phyloP scores from a whole-genome alignment of 2,329 filamentous ascomycete genomes.

The Fusarium decemcellulare region DNA sequence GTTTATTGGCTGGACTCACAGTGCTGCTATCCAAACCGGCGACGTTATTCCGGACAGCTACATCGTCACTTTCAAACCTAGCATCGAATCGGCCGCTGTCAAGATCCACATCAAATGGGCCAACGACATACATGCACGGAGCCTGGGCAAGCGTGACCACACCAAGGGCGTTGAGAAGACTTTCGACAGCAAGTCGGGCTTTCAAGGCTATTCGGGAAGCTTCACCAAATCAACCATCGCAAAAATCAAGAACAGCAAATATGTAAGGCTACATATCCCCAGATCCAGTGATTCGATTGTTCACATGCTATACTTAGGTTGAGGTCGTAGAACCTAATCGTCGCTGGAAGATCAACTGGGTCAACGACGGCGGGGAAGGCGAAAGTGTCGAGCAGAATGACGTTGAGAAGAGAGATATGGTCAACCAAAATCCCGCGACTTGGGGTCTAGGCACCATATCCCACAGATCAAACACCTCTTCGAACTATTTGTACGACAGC shows the following conservation, averaged over 20 bases:
- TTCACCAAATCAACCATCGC: slow-evolving; percentile 59
- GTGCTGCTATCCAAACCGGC: slow-evolving; percentile 35
- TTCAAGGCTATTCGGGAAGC: slow-evolving; percentile 60
- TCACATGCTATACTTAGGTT: slow-evolving; percentile 43
- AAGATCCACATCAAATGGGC: slow-evolving; percentile 64
- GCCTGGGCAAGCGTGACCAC: slow-evolving; percentile 61
- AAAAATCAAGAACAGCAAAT: slow-evolving; percentile 57
- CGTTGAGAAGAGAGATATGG: slow-evolving; percentile 46
- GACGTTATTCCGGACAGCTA: slow-evolving; percentile 60
- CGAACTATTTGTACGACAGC: slow-evolving; percentile 65
- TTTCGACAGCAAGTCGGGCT: slow-evolving; percentile 49
- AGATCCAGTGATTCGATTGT: too few relatives aligned
- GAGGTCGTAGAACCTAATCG: slow-evolving; percentile 48
- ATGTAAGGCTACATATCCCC: slow-evolving; percentile 51
- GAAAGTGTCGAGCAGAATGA: slow-evolving; percentile 11
- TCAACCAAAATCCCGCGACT: slow-evolving; percentile 49
- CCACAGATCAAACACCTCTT: slow-evolving; percentile 44
- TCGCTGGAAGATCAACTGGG: slow-evolving; percentile 47
- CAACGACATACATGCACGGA: slow-evolving; percentile 67
- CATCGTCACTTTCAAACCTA: slow-evolving; percentile 74
- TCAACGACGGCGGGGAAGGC: slow-evolving; percentile 9
- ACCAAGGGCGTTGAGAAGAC: slow-evolving; percentile 52
- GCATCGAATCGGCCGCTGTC: slow-evolving; percentile 60
- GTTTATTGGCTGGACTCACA: slow-evolving; percentile 37
- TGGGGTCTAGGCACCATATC: slow-evolving; percentile 54